Evolutionary conservation across 306 rosid genomes (phyloP), one percentile per base, ranked within the genome.

Genomic region (Comarum palustre): DNA sequence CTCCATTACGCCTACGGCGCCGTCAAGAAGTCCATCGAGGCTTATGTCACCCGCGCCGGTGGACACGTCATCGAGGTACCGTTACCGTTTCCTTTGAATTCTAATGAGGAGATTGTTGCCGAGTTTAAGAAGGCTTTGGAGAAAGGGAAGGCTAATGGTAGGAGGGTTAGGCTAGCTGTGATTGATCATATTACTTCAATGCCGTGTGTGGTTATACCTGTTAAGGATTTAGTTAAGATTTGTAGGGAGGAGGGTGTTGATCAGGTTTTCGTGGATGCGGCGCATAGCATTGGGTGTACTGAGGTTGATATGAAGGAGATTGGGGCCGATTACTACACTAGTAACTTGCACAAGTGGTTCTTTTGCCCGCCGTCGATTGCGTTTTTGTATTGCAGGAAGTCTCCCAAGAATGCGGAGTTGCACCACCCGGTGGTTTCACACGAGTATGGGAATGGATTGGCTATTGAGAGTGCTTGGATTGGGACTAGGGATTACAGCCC

Each of bases 161-260:
- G 78, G 59, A 87, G 74, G 81, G 89, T 95, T 77, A 81, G 96
- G 77, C 63, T 95, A 20, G 99, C 96, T 41, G 99, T 95, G 46
- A 95, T 95, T 60, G 99, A 95, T 77, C 99, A 95, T 34, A 86
- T 95, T 19, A 90, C 99, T 46, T 95, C 99, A 1, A 95, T 95
- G 97, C 99, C 99, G 1, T 80, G 93, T 43, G 99, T 95, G 19
- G 90, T 95, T 46, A 86, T 83, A 55, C 99, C 97, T 11, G 87
- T 90, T 5, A 88, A 80, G 82, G 93, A 95, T 52, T 77, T 95
- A 85, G 90, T 95, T 69, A 67, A 73, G 76, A 95, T 95, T 82
- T 95, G 99, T 34, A 80, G 99, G 85, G 96, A 95, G 48, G 99
- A 92, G 76, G 97, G 96, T 3, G 99, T 95, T 70, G 96, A 95